Conservation (phyloP, 2,329 filamentous ascomycete species). For the Monosporascus sp. region DNA sequence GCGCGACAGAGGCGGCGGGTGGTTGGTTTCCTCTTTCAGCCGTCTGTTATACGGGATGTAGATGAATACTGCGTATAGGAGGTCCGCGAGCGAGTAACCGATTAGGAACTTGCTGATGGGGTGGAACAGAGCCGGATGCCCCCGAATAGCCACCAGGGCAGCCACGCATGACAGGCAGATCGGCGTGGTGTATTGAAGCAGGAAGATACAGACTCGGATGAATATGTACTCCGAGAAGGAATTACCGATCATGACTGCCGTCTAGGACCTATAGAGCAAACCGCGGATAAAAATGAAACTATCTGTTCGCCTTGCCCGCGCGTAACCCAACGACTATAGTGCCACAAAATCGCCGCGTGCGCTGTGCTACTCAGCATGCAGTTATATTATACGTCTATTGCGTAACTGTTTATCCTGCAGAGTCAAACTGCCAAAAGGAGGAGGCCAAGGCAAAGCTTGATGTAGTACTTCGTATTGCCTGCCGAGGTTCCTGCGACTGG, state of each 20-base stretch:
- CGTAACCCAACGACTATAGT: too few relatives aligned
- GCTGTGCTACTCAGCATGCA: too few relatives aligned
- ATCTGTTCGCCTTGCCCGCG: too few relatives aligned
- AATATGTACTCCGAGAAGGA: constrained; percentile 33
- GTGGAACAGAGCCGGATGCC: constrained; percentile 11
- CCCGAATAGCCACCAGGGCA: constrained; percentile 15
- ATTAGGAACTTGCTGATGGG: constrained; percentile 15
- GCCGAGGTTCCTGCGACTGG: too few relatives aligned
- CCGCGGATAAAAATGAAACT: too few relatives aligned
- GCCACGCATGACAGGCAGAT: constrained; percentile 30
- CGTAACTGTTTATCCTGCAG: too few relatives aligned
- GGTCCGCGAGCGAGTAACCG: constrained; percentile 33
- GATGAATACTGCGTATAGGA: constrained; percentile 35
- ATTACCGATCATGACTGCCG: constrained; percentile 24
- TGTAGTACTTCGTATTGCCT: too few relatives aligned
- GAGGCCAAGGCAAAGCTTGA: too few relatives aligned
- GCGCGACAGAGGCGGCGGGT: constrained; percentile 36
- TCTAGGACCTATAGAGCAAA: too few relatives aligned
- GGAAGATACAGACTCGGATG: constrained; percentile 39
- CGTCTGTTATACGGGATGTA: constrained; percentile 37
- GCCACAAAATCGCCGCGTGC: too few relatives aligned
- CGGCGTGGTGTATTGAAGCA: constrained; percentile 38
- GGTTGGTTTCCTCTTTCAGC: constrained; percentile 31
- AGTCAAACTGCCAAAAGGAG: too few relatives aligned
- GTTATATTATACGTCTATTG: too few relatives aligned